Base-by-base conservation (phyloP, 2,329 filamentous ascomycete species). In the Trichoderma harzianum region DNA sequence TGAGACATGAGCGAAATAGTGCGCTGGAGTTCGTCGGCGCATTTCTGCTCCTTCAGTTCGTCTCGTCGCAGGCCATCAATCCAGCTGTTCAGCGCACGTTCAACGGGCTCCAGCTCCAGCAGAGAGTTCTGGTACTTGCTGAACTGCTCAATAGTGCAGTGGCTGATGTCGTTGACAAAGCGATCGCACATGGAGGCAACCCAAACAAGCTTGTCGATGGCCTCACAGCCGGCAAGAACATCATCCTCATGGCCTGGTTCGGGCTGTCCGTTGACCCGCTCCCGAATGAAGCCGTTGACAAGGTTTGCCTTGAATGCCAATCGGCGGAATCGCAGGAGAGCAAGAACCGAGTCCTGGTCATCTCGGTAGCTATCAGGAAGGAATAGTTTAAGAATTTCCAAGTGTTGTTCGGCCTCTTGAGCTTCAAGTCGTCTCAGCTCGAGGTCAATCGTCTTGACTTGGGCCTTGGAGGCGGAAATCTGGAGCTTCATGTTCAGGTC, bases 401-500 rank as follows among this genome's bases (percentile, higher is more conserved):
- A 87, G 78, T 98, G 95, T 79, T 98, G 93, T 51, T 90, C 87
- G 2, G 94, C 93, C 83, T 98, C 94, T 76, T 97, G 92, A 0
- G 95, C 94, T 76, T 97, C 94, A 78, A 98, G 88, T 71, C 92
- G 91, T 68, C 92, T 89, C 71, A 98, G 85, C 80, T 98, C 95
- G 34, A 98, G 86, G 75, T 98, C 95, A 74, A 99, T 97, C 0
- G 94, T 94, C 84, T 97, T 98, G 78, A 93, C 91, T 80, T 97
- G 95, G 3, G 95, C 92, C 84, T 97, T 97, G 53, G 94, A 89
- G 12, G 94, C 94, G 14, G 94, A 97, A 70, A 93, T 89, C 78
- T 97, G 95, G 57, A 99, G 87, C 82, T 97, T 97, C 87, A 95
- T 89, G 81, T 98, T 98, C 60, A 99, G 87, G 78, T 99, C 95